Base-by-base conservation (phyloP, 345 rosid genomes). In the Anastatica hierochuntica region DNA sequence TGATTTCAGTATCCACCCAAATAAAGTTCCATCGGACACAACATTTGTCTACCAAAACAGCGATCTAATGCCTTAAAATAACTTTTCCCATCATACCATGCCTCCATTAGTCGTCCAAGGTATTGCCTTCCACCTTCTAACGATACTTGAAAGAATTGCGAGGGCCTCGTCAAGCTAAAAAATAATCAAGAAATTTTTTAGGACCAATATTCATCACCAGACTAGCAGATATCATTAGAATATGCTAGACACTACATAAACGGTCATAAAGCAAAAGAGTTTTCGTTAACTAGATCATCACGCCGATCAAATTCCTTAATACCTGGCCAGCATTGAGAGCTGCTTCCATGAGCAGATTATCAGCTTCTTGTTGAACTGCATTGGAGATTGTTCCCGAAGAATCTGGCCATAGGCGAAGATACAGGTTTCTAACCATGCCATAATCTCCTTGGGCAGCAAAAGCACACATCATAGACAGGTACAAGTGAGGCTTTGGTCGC, bases 281-380 rank as follows among this genome's bases (percentile, higher is more conserved):
- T 19, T 17, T 16, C 21, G 50, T 33, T 29, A 27, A 23, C 31
- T 10, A 45, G 30, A 15, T 45, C 53, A 58, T 41, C 36, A 14
- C 46, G 39, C 46, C 11, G 12, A 55, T 33, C 13, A 38, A 70
- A 24, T 24, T 27, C 45, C 52, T 33, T 16, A 39, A 23, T 79
- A 82, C 90, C 87, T 73, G 81, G 36, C 88, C 88, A 62, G 68
- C 67, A 58, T 75, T 80, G 27, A 85, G 76, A 66, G 85, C 83
- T n/a, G 88, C 84, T 67, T 85, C 95, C 85, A 85, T 77, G 54
- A 82, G 83, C 56, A 82, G 79, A 76, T 78, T 79, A 67, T 82
- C 88, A 43, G 85, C 79, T 71, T 80, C 88, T 74, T 82, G 75
- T 57, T 77, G 82, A 64, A 65, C 56, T 1, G 74, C 68, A 14